These are phyloP conservation scores for Ilex paraguariensis DNA, from an alignment of 305 asterid species.

Conservation along the genomic window DNA sequence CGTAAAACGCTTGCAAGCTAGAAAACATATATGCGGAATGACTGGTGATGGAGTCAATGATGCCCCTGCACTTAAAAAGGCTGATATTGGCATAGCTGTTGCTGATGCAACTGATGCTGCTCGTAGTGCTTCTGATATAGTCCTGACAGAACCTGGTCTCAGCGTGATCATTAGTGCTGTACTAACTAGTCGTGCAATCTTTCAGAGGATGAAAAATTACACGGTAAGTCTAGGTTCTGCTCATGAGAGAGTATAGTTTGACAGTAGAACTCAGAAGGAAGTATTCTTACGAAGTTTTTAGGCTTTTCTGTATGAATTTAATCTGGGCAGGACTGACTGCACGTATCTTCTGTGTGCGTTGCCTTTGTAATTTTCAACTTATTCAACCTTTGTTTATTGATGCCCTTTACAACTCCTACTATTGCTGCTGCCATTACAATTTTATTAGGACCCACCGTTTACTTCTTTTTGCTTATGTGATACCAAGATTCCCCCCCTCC, in stretches of 20 bases:
- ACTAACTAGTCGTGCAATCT: constrained; percentile 76
- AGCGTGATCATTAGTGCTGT: constrained; percentile 90
- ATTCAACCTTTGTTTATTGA: no score
- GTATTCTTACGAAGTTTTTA: no score
- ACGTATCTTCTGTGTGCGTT: no score
- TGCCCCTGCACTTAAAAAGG: constrained; percentile 81
- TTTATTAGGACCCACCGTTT: no score
- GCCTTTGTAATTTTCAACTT: no score
- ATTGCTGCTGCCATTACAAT: no score
- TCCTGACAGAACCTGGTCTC: constrained; percentile 82
- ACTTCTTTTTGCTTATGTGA: no score
- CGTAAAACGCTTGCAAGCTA: constrained; percentile 79
- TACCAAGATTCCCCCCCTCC: no score
- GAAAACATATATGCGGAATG: constrained; percentile 85
- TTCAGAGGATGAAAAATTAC: constrained; percentile 76
- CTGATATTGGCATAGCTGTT: constrained; percentile 76
- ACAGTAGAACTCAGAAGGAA: neutral
- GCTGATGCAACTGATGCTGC: constrained; percentile 87
- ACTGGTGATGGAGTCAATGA: constrained; percentile 82
- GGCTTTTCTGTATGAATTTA: no score
- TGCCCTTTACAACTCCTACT: no score
- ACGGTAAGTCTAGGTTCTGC: constrained; percentile 34
- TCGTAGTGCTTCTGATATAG: constrained; percentile 77
- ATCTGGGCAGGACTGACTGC: no score
- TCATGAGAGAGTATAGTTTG: neutral